phyloP scores from a whole-genome alignment of 768 basidiomycete genomes.

The Hemileccinum impolitum region DNA sequence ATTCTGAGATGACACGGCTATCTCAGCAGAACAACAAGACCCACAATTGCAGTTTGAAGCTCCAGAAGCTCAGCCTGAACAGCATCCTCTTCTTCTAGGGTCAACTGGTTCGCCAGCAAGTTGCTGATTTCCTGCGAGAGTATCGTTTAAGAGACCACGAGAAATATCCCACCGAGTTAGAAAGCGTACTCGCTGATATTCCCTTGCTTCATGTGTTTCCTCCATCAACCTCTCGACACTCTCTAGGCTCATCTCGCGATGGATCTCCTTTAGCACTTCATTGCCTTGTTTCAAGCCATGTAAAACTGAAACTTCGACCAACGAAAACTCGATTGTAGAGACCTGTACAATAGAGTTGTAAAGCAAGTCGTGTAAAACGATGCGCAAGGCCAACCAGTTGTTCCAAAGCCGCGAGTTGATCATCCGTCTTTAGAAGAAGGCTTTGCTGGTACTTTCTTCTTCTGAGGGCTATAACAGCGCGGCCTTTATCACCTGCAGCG shows the following conservation, averaged over 20 bases:
- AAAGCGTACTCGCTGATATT: conserved; percentile 74
- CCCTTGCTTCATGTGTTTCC: conserved; percentile 89
- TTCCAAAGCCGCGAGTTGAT: conserved; percentile 84
- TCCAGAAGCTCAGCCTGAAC: conserved; percentile 80
- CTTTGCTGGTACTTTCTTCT: conserved; percentile 93
- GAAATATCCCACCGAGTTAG: neutral
- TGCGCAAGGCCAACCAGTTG: conserved; percentile 59
- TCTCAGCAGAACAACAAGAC: conserved; percentile 21
- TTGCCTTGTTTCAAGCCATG: conserved; percentile 94
- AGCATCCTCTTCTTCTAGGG: conserved; percentile 88
- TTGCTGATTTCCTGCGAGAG: conserved; percentile 80
- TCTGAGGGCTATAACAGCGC: conserved; percentile 84
- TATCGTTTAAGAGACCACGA: neutral
- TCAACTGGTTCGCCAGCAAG: conserved; percentile 77
- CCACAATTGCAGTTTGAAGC: conserved; percentile 62
- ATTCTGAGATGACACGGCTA: neutral
- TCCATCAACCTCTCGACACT: conserved; percentile 92
- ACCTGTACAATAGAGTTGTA: conserved; percentile 52
- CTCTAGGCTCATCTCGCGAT: conserved; percentile 90
- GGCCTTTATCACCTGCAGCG: conserved; percentile 75
- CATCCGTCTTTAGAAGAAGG: conserved; percentile 83
- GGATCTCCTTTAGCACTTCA: conserved; percentile 88
- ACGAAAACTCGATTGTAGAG: conserved; percentile 93
- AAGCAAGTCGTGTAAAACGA: neutral
- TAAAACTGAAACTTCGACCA: conserved; percentile 88